Percentiles rank a stretch among this genome's conserved stretches.
phyloP scores from a whole-genome alignment of 2,329 filamentous ascomycete genomes.

The Endothia cerciana region DNA sequence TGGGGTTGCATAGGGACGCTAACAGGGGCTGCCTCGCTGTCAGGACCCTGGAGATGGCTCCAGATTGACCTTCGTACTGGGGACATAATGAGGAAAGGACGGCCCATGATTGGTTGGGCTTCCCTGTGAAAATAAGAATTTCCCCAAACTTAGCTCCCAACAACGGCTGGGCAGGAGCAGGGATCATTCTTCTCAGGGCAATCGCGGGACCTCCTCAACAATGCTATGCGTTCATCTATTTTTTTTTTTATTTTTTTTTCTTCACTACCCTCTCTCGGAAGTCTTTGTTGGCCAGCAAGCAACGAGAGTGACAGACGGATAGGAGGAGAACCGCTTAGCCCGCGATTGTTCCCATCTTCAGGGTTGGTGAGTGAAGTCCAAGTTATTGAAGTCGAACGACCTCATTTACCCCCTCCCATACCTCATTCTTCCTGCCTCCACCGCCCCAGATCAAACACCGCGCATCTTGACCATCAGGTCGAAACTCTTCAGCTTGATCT shows the following conservation, averaged over 20 bases:
- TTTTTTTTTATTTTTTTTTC: constrained; percentile 4
- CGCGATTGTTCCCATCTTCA: neutral
- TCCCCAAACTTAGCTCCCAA: constrained; percentile 20
- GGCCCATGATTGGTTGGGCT: constrained; percentile 11
- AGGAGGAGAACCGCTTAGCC: neutral
- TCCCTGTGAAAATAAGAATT: constrained; percentile 20
- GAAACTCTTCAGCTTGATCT: constrained; percentile 11
- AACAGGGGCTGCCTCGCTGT: constrained; percentile 6
- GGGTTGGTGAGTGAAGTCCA: neutral
- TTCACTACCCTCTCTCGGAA: neutral
- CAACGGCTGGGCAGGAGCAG: constrained; percentile 20
- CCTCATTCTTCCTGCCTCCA: neutral
- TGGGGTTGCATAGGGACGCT: neutral
- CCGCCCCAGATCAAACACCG: neutral
- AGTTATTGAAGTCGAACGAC: constrained; percentile 7
- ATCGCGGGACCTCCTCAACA: constrained; percentile 18
- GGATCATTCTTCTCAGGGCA: constrained; percentile 10
- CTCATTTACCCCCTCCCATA: neutral
- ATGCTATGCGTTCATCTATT: constrained; percentile 20
- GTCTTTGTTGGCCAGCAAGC: constrained; percentile 4
- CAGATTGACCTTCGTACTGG: neutral
- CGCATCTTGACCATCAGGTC: neutral
- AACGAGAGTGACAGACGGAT: neutral
- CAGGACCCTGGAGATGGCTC: constrained; percentile 13
- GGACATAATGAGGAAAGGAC: constrained; percentile 11